phyloP scores from a whole-genome alignment of 768 basidiomycete genomes.

The Xerocomus spinulosus region DNA sequence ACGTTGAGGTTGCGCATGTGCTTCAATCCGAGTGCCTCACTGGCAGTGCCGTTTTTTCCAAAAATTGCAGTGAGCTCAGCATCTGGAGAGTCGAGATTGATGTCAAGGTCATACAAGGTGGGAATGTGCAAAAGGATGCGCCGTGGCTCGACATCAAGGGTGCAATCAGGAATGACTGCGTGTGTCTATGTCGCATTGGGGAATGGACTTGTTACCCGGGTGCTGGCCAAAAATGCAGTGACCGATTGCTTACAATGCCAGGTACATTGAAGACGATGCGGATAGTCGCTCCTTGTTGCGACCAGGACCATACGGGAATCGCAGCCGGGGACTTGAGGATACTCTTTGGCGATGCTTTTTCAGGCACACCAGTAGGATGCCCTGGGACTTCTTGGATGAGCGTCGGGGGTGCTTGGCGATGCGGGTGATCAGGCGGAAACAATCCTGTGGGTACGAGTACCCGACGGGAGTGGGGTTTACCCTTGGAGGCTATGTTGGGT shows the following conservation, averaged over 20 bases:
- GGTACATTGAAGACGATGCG: constrained; percentile 52
- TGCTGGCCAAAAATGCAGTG: constrained; percentile 3
- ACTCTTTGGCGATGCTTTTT: constrained; percentile 32
- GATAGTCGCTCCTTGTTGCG: constrained; percentile 38
- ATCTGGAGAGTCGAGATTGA: constrained; percentile 55
- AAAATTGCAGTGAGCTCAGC: constrained; percentile 41
- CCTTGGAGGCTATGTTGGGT: constrained; percentile 77
- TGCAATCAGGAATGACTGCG: constrained; percentile 40
- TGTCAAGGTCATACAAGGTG: constrained; percentile 44
- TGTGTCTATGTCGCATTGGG: constrained; percentile 38
- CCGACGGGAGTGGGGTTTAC: constrained; percentile 55
- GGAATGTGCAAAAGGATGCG: constrained; percentile 54
- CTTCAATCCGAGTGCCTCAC: constrained; percentile 47
- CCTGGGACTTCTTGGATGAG: constrained; percentile 33
- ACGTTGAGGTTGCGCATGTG: constrained; percentile 56
- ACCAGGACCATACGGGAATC: constrained; percentile 52
- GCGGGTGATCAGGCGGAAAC: constrained; percentile 25
- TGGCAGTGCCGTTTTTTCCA: constrained; percentile 10
- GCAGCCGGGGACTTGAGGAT: constrained; percentile 30
- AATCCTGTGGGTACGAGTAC: constrained; percentile 50
- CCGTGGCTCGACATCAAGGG: constrained; percentile 63
- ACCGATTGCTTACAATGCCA: constrained; percentile 44
- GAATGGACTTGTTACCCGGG: constrained; percentile 3
- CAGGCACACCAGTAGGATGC: constrained; percentile 38
- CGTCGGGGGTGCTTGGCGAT: constrained; percentile 7